Base-by-base conservation (phyloP, 2,329 filamentous ascomycete species). In the Cladosporium colombiae region DNA sequence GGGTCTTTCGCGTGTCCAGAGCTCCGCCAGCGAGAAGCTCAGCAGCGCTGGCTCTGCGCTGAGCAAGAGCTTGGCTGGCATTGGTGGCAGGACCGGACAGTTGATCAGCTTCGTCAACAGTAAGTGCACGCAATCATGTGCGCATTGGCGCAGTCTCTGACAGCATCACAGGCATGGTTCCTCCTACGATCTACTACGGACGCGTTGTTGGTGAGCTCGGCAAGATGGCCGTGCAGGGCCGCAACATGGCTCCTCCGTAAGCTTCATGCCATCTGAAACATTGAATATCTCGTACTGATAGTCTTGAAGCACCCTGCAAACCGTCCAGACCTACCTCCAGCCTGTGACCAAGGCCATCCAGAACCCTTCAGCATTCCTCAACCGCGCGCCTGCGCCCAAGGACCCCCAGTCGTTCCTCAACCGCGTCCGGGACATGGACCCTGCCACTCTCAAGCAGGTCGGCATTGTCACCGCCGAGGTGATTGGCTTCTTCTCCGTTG, bases 231-330 rank as follows among this genome's bases (percentile, higher is more conserved):
- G 92, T 93, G 84, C 87, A 88, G 75, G 89, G 88, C 79, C 93
- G 94, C 82, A 91, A 91, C 83, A 97, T 99, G 93, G 84, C 86
- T 77, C 93, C 92, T 82, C 95, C 95, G 95, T 99, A 91, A 88
- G 93, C 84, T 62, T 61, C 55, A 18, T 25, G 11, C 23, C 64
- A 65, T 14, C 23, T 18, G 46, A 23, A 27, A 52, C 46, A 50
- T 31, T 49, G 33, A 52, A 16, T 10, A 14, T 46, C 59, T 44
- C 27, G 52, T 64, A 46, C 66, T 73, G 66, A 72, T 69, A 40
- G 40, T 4, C n/a, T 35, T 21, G 65, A 53, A 97, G 93, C 71
- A 89, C 89, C 74, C 68, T 91, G 71, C 84, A 89, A 76, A 92
- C 91, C 71, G 92, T 98, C 85, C 92, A 97, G 82, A 84, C 85